phyloP scores from a whole-genome alignment of 2,329 filamentous ascomycete genomes.

The Tolypocladium sp. region DNA sequence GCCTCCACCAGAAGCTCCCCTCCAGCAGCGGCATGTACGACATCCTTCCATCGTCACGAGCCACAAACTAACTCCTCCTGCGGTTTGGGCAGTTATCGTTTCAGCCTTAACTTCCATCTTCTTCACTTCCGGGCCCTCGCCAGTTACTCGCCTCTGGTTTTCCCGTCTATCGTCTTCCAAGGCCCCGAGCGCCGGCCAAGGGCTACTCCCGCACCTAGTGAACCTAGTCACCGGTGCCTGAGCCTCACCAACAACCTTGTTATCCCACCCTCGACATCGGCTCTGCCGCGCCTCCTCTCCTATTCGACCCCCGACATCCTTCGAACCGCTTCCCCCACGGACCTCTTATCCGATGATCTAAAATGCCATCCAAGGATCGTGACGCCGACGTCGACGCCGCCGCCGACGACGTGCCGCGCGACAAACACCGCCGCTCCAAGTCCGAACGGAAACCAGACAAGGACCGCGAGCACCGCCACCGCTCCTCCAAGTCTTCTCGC shows the following conservation, averaged over 20 bases:
- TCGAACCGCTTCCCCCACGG: not conserved
- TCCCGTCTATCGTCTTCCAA: not conserved
- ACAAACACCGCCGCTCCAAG: constrained; percentile 29
- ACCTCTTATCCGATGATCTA: constrained; percentile 16
- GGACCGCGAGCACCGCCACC: constrained; percentile 25
- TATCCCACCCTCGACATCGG: not conserved
- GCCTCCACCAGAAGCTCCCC: not conserved
- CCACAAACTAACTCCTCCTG: not conserved
- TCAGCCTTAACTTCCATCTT: not conserved
- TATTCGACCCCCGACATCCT: not conserved
- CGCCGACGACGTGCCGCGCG: constrained; percentile 26
- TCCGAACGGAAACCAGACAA: constrained; percentile 26
- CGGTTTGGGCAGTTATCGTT: not conserved
- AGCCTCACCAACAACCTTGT: not conserved
- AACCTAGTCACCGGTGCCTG: not conserved
- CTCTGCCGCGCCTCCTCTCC: not conserved
- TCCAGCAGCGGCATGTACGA: not conserved
- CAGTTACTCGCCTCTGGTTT: not conserved
- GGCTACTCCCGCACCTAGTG: not conserved
- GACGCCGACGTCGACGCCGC: constrained; percentile 26
- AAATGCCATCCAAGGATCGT: constrained; percentile 32
- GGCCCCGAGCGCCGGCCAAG: not conserved
- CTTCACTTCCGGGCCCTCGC: not conserved
- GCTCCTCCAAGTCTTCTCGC: constrained; percentile 30
- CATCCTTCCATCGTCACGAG: not conserved